Base-by-base conservation (phyloP, 371 early-diverging fungal species). In the Mucor piriformis region DNA sequence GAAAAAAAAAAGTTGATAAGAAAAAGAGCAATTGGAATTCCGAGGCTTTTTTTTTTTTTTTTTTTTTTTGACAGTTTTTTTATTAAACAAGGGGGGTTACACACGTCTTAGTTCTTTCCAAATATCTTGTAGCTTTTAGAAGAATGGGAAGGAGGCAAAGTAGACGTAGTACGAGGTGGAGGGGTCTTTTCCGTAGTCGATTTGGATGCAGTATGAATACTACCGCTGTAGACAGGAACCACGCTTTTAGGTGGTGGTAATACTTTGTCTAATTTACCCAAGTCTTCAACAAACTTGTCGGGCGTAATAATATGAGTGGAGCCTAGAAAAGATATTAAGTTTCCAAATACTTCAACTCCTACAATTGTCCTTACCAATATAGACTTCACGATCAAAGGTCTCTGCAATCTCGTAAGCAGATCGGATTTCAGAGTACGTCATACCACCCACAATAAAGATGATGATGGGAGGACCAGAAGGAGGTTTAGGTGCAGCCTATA, bases 371-470 rank as follows among this genome's bases (percentile, higher is more conserved):
- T 70, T 82, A 75, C 94, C 96, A 61, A 95, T 87, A 63, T 91
- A 76, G 2, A 96, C 84, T 47, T 96, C 94, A 20, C 92, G 81
- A 27, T 86, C 83, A 63, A 74, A 75, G 10, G 83, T 80, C 27
- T 84, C 79, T 21, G 87, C 72, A 7, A 97, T 66, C 57, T 96
- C 97, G 69, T 96, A 93, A 13, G 86, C 83, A 3, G 91, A 70
- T 27, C 97, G 85, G 50, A 96, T 87, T 69, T 98, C 99, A 13
- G 95, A 91, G 43, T 90, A 91, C 6, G 98, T 95, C 50, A 94
- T 74, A 13, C 98, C 99, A 23, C 99, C 98, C 12, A 93, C 88
- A 43, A 95, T 81, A 65, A 96, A 99, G 7, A 97, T 76, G 35
- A 76, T 77, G n/a, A 81, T 54, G 49, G 81, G 78, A 27, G 81